Evolutionary conservation across 2,329 filamentous ascomycete species (phyloP).

Genomic region (Cadophora malorum): DNA sequence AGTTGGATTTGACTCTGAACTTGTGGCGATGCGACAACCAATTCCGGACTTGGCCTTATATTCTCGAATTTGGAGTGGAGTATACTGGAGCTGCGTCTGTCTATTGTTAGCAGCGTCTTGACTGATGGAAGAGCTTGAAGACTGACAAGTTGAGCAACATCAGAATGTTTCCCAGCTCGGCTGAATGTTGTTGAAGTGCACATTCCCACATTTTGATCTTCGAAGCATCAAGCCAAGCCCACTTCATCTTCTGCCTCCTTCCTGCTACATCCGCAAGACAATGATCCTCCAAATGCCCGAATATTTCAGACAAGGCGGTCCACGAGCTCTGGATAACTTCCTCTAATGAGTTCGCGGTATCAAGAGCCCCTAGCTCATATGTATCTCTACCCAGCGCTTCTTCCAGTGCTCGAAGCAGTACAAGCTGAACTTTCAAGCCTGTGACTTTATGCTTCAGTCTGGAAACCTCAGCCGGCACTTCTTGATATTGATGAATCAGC

Average conservation of each 20-base stretch:
- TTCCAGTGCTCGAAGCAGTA: not conserved
- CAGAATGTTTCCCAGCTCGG: not conserved
- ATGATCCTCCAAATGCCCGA: not conserved
- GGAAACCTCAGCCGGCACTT: not conserved
- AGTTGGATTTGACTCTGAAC: not conserved
- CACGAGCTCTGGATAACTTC: not conserved
- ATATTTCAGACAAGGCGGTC: not conserved
- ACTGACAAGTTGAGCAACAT: not conserved
- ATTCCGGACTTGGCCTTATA: not conserved
- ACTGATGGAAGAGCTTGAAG: not conserved
- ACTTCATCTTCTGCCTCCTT: not conserved
- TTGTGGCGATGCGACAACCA: not conserved
- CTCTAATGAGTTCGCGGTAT: not conserved
- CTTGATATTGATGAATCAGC: not conserved
- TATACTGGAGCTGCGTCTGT: not conserved
- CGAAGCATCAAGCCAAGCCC: slow-evolving; percentile 1
- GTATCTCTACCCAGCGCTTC: not conserved
- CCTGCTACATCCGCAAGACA: not conserved
- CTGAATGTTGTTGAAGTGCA: not conserved
- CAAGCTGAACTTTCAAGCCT: not conserved
- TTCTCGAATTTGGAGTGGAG: not conserved
- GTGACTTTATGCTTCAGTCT: not conserved
- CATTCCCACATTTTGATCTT: not conserved
- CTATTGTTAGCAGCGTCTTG: not conserved
- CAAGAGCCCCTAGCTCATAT: not conserved